Percentiles rank a stretch among this genome's conserved stretches.
Conservation (phyloP, 805 yeast genomes). For the Pichia exigua region DNA sequence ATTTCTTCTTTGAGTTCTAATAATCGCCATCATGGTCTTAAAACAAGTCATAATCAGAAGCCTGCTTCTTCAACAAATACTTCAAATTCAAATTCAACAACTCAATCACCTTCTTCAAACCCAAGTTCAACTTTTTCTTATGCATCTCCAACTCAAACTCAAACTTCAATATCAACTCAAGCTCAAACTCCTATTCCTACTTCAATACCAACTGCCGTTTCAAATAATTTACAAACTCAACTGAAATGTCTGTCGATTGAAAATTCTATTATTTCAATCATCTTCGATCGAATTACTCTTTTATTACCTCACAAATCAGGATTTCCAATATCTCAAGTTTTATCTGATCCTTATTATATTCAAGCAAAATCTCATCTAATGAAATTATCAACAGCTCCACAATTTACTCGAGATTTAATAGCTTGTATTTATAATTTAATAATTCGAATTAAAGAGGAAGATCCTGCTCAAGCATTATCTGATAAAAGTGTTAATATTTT, state of each 20-base stretch:
- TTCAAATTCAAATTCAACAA: background rate
- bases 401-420: conserved; percentile 26
- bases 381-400: conserved; percentile 21
- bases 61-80: background rate
- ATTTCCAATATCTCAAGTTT: conserved; percentile 29
- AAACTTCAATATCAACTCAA: background rate
- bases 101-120: background rate
- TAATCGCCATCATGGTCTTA: background rate
- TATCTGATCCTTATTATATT: conserved; percentile 29
- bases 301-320: conserved; percentile 33
- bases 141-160: background rate
- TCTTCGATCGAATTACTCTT: conserved; percentile 28
- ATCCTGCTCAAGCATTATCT: conserved; percentile 1
- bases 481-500: conserved; percentile 17
- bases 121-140: background rate
- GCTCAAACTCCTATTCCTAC: background rate
- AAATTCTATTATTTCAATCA: conserved; percentile 23
- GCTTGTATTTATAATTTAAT: conserved; percentile 8
- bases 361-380: conserved; percentile 29
- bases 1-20: background rate
- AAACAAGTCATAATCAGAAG: background rate
- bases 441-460: conserved; percentile 1
- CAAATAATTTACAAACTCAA: background rate
- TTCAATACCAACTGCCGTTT: background rate
- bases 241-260: background rate